Evolutionary conservation across 2,329 filamentous ascomycete species (phyloP).

Genomic region (Thermoascus crustaceus): DNA sequence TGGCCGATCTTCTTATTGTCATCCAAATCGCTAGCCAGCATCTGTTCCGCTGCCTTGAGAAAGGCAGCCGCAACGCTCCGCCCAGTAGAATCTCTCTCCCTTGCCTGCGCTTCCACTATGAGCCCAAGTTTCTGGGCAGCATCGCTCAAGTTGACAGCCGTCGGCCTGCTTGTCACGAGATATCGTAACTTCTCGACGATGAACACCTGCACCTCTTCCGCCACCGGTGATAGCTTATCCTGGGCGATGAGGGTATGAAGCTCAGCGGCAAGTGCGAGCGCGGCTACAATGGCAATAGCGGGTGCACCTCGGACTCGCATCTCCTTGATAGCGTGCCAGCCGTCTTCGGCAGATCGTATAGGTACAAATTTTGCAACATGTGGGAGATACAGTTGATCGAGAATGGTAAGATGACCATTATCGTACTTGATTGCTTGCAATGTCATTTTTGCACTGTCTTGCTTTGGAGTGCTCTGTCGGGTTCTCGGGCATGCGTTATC

Average conservation of each 20-base stretch:
- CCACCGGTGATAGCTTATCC: slow-evolving; percentile 39
- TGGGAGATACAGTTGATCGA: slow-evolving; percentile 56
- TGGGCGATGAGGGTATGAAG: slow-evolving; percentile 43
- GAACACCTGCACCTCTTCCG: slow-evolving; percentile 57
- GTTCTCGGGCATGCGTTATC: too few species aligned
- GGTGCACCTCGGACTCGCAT: slow-evolving; percentile 69
- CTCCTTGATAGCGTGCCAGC: slow-evolving; percentile 58
- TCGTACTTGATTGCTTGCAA: slow-evolving; percentile 56
- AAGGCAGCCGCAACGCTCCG: slow-evolving; percentile 58
- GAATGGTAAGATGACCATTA: slow-evolving; percentile 48
- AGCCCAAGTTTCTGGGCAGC: slow-evolving; percentile 72
- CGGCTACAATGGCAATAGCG: slow-evolving; percentile 96
- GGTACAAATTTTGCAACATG: slow-evolving; percentile 51
- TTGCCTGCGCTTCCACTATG: slow-evolving; percentile 44
- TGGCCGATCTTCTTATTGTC: slow-evolving; percentile 83
- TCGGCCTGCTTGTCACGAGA: slow-evolving; percentile 80
- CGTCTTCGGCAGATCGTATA: slow-evolving; percentile 49
- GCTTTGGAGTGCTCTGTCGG: too few species aligned
- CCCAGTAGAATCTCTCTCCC: slow-evolving; percentile 26
- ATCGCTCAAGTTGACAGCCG: slow-evolving; percentile 89
- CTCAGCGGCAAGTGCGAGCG: slow-evolving; percentile 79
- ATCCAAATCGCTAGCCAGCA: slow-evolving; percentile 75
- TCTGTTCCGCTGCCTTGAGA: slow-evolving; percentile 71
- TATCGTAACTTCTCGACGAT: slow-evolving; percentile 75
- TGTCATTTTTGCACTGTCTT: slow-evolving; percentile 40